Conservation (phyloP, 2,329 filamentous ascomycete genomes). For the Phoma herbarum region DNA sequence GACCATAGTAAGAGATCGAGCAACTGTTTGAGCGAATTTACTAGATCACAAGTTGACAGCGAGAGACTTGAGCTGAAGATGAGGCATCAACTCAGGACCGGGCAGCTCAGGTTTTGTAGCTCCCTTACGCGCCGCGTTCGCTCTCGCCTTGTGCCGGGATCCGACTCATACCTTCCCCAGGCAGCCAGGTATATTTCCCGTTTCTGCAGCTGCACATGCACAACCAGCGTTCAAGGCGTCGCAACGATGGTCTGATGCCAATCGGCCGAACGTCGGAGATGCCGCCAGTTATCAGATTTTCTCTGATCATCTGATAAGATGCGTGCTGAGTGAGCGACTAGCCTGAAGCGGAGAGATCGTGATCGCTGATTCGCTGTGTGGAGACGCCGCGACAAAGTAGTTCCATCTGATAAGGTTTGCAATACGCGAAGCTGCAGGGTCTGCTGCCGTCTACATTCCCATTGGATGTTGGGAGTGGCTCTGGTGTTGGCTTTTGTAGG, state of each 20-base stretch:
- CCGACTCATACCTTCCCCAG: not conserved
- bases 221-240: not conserved
- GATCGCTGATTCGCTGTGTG: conserved; percentile 20
- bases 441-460: not conserved
- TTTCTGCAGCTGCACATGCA: conserved; percentile 12
- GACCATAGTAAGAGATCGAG: conserved; percentile 26
- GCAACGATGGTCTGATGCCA: not conserved
- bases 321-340: conserved; percentile 20
- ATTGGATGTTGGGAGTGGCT: conserved; percentile 4
- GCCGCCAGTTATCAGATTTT: conserved; percentile 22
- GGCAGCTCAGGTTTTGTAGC: conserved; percentile 27
- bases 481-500: conserved; percentile 1
- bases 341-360: not conserved
- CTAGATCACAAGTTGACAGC: not conserved
- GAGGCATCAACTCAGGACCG: not conserved
- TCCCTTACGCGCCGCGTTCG: conserved; percentile 10
- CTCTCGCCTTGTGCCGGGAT: not conserved
- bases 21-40: conserved; percentile 8
- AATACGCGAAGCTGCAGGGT: conserved; percentile 18
- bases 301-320: conserved; percentile 43
- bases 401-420: conserved; percentile 40
- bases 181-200: not conserved
- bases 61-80: not conserved
- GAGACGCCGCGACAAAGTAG: conserved; percentile 24
- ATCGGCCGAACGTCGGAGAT: conserved; percentile 32